Conservation (phyloP, 495 filamentous ascomycete genomes). For the Podospora tetraspora region DNA sequence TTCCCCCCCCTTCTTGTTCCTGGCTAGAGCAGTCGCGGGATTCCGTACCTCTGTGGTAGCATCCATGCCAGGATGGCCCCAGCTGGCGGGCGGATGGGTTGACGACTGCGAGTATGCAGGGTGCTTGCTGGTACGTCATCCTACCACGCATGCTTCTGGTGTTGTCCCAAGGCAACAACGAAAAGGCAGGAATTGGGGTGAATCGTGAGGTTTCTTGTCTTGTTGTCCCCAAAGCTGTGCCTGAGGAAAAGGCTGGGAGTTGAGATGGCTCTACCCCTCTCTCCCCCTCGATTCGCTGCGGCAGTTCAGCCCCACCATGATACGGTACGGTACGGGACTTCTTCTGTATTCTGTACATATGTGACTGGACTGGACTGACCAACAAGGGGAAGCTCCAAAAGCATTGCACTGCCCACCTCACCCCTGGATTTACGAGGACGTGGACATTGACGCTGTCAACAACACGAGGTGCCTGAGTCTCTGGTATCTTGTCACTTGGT, state of each 20-base stretch:
- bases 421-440: neutral
- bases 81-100: neutral
- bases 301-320: slow-evolving; percentile 8
- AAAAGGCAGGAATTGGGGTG: neutral
- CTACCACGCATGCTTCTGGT: neutral
- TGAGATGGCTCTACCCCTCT: neutral
- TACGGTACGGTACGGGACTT: neutral
- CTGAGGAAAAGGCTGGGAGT: neutral
- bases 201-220: neutral
- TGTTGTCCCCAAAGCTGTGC: neutral
- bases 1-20: neutral
- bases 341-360: neutral
- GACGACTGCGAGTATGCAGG: neutral
- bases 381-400: neutral
- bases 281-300: neutral
- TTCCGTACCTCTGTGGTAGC: neutral
- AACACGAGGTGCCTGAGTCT: neutral
- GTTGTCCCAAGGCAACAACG: neutral
- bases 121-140: neutral
- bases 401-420: neutral
- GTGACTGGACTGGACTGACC: neutral
- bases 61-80: neutral
- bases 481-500: neutral
- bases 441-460: neutral
- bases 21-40: slow-evolving; percentile 5